These are phyloP conservation scores for Mucor ambiguus DNA, from an alignment of 371 early-diverging fungal genomes.

Conservation along the genomic window DNA sequence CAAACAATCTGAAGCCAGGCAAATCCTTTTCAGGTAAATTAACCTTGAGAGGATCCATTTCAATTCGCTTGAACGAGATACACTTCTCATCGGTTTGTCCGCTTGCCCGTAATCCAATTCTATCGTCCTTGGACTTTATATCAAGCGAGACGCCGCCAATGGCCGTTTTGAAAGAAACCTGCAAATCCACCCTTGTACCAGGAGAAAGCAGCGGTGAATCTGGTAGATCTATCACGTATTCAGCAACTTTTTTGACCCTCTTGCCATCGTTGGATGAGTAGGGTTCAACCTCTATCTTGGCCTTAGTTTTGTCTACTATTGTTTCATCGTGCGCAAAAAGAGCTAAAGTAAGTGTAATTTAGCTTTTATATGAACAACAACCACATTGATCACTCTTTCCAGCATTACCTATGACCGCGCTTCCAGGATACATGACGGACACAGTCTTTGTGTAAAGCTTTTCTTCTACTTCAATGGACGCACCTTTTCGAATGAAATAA, in stretches of 20 bases:
- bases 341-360: background rate
- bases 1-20: background rate
- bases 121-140: background rate
- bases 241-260: background rate
- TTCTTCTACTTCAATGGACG: background rate
- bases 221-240: background rate
- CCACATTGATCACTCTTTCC: background rate
- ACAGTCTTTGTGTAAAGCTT: background rate
- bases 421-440: background rate
- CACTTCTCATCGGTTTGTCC: background rate
- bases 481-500: constrained; percentile 5
- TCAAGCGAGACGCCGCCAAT: background rate
- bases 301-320: background rate
- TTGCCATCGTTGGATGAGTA: background rate
- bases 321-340: background rate
- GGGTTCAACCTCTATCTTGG: background rate
- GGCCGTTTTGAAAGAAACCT: background rate
- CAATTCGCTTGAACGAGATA: background rate
- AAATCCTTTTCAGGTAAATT: background rate
- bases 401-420: background rate
- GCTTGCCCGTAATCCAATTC: background rate
- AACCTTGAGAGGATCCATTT: background rate
- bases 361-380: background rate
- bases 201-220: background rate
- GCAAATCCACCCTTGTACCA: background rate